phyloP scores from a whole-genome alignment of 805 yeast species.

The Starmerella geochares region DNA sequence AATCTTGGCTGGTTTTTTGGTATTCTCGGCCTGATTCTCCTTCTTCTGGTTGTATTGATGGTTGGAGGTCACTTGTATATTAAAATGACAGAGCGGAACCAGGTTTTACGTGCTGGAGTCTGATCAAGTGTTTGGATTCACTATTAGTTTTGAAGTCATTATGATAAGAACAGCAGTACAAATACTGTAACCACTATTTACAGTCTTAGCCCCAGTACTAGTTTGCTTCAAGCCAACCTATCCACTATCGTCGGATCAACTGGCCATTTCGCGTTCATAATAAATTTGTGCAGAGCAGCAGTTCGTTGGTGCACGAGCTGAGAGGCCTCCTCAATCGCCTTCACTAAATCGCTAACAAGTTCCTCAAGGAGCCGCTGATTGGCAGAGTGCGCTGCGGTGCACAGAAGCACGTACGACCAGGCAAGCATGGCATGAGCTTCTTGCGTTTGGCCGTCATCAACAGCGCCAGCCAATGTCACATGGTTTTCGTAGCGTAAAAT shows the following conservation, averaged over 20 bases:
- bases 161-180: too few species aligned
- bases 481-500: conserved; percentile 15
- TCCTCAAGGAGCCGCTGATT: conserved; percentile 56
- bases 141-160: too few species aligned
- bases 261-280: conserved; percentile 16
- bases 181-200: too few species aligned
- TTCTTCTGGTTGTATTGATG: conserved; percentile 36
- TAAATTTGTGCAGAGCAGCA: conserved; percentile 31
- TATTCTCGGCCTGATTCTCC: conserved; percentile 45
- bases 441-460: conserved; percentile 25
- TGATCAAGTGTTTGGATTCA: background rate
- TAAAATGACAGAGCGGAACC: conserved; percentile 2
- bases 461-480: conserved; percentile 7
- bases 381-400: conserved; percentile 44
- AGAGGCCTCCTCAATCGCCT: conserved; percentile 49
- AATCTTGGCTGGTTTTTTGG: conserved; percentile 59
- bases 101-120: background rate
- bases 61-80: conserved; percentile 31
- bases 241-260: conserved; percentile 5
- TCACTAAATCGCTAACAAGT: conserved; percentile 53
- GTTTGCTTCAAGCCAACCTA: background rate
- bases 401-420: conserved; percentile 85
- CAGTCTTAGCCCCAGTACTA: too few species aligned
- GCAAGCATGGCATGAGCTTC: conserved; percentile 66
- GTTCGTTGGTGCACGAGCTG: conserved; percentile 40